Percentiles rank a stretch among this genome's conserved stretches.
Conservation (phyloP, 2,329 filamentous ascomycete genomes). For the Hypoxylon sp. region DNA sequence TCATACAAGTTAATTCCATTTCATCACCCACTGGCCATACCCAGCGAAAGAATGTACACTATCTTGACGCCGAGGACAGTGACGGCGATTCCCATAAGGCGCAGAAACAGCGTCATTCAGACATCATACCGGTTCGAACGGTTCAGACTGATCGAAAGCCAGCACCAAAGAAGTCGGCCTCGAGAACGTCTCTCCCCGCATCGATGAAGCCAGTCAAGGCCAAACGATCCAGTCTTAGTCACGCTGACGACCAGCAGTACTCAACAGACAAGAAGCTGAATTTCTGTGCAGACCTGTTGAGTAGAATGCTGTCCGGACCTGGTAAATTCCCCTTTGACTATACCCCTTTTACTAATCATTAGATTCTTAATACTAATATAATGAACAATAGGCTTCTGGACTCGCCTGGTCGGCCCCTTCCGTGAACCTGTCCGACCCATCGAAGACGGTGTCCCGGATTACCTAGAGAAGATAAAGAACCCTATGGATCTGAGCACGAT, state of each 20-base stretch:
- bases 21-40: slow-evolving; percentile 41
- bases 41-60: slow-evolving; percentile 64
- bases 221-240: slow-evolving; percentile 52
- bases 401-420: slow-evolving; percentile 74
- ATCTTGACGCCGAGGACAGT: slow-evolving; percentile 61
- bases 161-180: slow-evolving; percentile 51
- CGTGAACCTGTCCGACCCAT: slow-evolving; percentile 71
- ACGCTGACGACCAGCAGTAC: slow-evolving; percentile 53
- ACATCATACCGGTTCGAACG: slow-evolving; percentile 48
- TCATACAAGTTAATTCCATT: slow-evolving; percentile 52
- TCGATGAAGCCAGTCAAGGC: slow-evolving; percentile 50
- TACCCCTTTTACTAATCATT: neutral
- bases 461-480: slow-evolving; percentile 71
- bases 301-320: slow-evolving; percentile 73
- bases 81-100: slow-evolving; percentile 57
- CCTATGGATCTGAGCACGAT: slow-evolving; percentile 75
- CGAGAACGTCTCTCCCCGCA: slow-evolving; percentile 52
- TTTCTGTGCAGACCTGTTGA: slow-evolving; percentile 71
- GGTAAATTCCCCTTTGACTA: slow-evolving; percentile 58
- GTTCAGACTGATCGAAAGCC: slow-evolving; percentile 39
- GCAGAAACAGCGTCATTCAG: slow-evolving; percentile 60
- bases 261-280: slow-evolving; percentile 64
- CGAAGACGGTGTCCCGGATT: slow-evolving; percentile 72
- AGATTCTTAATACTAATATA: slow-evolving; percentile 14
- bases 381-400: slow-evolving; percentile 71